Percentiles rank a stretch among this genome's conserved stretches.
These are phyloP conservation scores for Vigna radiata DNA, from an alignment of 306 rosid species.

Conservation along the genomic window DNA sequence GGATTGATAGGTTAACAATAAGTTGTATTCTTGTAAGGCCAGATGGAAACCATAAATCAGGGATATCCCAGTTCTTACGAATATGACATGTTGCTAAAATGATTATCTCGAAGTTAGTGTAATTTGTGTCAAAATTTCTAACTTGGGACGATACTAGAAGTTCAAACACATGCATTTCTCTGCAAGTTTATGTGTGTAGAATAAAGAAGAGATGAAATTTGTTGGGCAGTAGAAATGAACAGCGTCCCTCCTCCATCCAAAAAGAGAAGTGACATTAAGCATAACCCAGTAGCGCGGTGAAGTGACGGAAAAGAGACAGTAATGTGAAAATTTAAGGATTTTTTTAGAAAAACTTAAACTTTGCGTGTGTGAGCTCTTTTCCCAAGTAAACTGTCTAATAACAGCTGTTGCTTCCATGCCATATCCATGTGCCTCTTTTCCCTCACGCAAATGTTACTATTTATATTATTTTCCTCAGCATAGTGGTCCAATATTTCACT, in stretches of 20 bases:
- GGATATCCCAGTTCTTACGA: no score
- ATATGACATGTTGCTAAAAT: no score
- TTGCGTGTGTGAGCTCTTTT: slow-evolving; percentile 32
- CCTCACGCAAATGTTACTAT: slow-evolving; percentile 1
- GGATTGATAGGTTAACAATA: no score
- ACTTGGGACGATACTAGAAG: no score
- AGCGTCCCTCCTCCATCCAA: not conserved
- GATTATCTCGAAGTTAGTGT: no score
- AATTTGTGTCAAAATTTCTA: no score
- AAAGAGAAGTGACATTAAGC: not conserved
- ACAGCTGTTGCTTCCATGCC: slow-evolving; percentile 54
- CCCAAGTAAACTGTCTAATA: slow-evolving; percentile 50
- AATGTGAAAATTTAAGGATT: slow-evolving; percentile 22
- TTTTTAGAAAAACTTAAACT: not conserved
- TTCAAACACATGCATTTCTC: no score
- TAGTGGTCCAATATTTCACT: slow-evolving; percentile 36
- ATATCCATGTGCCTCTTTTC: slow-evolving; percentile 40
- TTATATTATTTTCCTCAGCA: not conserved
- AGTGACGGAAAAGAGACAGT: slow-evolving; percentile 19
- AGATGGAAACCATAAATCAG: no score
- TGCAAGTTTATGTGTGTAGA: no score
- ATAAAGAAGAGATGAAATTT: not conserved
- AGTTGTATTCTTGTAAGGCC: no score
- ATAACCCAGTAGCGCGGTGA: not conserved
- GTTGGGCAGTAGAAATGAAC: not conserved